These are phyloP conservation scores for Hypoxylon fragiforme DNA, from an alignment of 495 filamentous ascomycete species.

Conservation along the genomic window DNA sequence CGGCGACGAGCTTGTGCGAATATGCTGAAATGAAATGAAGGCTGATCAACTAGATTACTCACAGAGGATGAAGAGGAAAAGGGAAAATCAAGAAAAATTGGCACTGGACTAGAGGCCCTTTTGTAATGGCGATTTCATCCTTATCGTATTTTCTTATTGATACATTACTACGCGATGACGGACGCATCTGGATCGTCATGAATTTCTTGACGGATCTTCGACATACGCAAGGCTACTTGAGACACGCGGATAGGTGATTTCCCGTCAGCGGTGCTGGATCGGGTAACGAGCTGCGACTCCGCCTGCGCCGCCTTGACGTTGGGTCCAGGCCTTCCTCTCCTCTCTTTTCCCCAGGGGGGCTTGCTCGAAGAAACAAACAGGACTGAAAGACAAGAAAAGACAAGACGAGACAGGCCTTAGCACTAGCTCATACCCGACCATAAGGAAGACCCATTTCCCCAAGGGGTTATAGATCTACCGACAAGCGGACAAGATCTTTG, in stretches of 20 bases:
- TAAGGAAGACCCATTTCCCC: constrained; percentile 16
- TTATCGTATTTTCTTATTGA: background rate
- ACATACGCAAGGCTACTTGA: constrained; percentile 21
- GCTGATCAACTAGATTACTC: constrained; percentile 28
- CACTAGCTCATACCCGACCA: constrained; percentile 18
- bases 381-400: background rate
- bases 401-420: too few relatives aligned
- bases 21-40: constrained; percentile 36
- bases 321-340: background rate
- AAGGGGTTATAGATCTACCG: constrained; percentile 16
- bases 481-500: constrained; percentile 17
- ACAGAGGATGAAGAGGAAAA: constrained; percentile 28
- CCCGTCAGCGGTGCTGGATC: constrained; percentile 20
- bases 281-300: constrained; percentile 19
- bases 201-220: constrained; percentile 21
- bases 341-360: too few relatives aligned
- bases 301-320: constrained; percentile 15
- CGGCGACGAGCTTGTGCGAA: constrained; percentile 48
- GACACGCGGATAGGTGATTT: constrained; percentile 19
- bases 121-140: constrained; percentile 16
- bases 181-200: constrained; percentile 7
- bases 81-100: background rate
- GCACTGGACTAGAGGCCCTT: constrained; percentile 10
- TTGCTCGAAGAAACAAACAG: constrained; percentile 29
- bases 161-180: constrained; percentile 8